Evolutionary conservation across 148 eudicot species (phyloP), one percentile per base, ranked within the genome.

Genomic region (Bassia scoparia): DNA sequence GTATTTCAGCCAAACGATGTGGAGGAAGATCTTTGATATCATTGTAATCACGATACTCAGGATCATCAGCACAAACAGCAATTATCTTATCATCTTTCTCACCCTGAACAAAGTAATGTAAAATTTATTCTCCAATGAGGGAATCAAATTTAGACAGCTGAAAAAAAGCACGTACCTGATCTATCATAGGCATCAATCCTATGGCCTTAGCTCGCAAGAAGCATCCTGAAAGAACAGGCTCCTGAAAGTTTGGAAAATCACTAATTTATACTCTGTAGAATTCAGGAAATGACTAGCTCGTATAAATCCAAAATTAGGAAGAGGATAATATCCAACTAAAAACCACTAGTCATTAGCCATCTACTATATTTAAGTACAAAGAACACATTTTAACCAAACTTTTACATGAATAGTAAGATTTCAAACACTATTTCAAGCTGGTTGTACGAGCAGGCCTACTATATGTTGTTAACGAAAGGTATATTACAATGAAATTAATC

Each of bases 111-210:
- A 50, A 46, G 16, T 20, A 74, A 43, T 35, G 61, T 85, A 54
- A 75, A 54, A 46, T 10, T 8, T 16, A 55, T 33, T 26, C 62
- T 18, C 26, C n/a, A 11, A 5, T 52, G 49, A 33, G 12, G 7
- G 37, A 59, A 3, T 41, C 12, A 41, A 41, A 49, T 13, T 26
- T 13, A 2, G 38, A 38, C 26, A 43, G 3, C 15, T 70, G 41
- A 12, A 55, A 29, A 44, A n/a, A 59, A 7, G 66, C 52, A 67
- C 20, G 18, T 68, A 87, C 92, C 92, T 87, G 90, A 78, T 90
- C 93, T 78, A 90, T 90, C 96, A 90, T 90, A 60, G 96, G 93
- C 92, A 90, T 90, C 61, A 90, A 78, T 73, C 96, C 96, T 37
- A 90, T 90, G 54, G 96, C 96, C 76, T 86, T 85, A 27, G 92